phyloP scores from a whole-genome alignment of 2,329 filamentous ascomycete species.

The Talaromyces albobiverticillius region DNA sequence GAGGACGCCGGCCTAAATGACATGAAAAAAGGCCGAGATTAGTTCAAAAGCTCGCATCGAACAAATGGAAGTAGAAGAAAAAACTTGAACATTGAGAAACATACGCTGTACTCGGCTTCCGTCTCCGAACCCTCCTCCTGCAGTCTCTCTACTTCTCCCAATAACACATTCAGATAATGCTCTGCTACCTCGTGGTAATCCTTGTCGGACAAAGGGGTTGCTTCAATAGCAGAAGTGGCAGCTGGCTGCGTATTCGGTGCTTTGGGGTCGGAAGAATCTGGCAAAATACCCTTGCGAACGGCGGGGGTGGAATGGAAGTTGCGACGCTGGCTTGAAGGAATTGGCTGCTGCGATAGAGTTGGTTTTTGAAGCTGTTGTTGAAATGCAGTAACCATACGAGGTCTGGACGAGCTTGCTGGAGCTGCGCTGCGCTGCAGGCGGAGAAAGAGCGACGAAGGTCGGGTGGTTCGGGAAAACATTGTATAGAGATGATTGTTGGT shows the following conservation, averaged over 20 bases:
- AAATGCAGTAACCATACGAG: not conserved
- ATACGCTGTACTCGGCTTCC: constrained; percentile 85
- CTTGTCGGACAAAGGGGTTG: constrained; percentile 64
- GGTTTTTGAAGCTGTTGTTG: constrained; percentile 1
- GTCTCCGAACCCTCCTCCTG: constrained; percentile 71
- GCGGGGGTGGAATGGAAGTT: constrained; percentile 36
- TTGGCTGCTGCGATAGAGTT: constrained; percentile 10
- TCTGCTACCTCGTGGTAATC: constrained; percentile 79
- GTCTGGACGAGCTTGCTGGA: constrained; percentile 4
- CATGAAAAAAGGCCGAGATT: not conserved
- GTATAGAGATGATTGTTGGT: constrained; percentile 40
- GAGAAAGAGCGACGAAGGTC: constrained; percentile 35
- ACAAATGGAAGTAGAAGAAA: constrained; percentile 14
- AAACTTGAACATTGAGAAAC: constrained; percentile 29
- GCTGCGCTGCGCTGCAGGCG: constrained; percentile 16
- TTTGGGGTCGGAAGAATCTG: constrained; percentile 56
- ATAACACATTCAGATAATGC: constrained; percentile 63
- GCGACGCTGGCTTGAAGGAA: constrained; percentile 12
- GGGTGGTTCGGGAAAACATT: constrained; percentile 43
- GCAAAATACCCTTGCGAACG: constrained; percentile 54
- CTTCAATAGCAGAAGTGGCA: constrained; percentile 45
- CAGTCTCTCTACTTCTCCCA: constrained; percentile 64
- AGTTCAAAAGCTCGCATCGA: not conserved
- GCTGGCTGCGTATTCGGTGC: constrained; percentile 37
- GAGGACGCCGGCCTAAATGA: constrained; percentile 73